phyloP scores from a whole-genome alignment of 345 rosid genomes.

The Diplotaxis tenuifolia region DNA sequence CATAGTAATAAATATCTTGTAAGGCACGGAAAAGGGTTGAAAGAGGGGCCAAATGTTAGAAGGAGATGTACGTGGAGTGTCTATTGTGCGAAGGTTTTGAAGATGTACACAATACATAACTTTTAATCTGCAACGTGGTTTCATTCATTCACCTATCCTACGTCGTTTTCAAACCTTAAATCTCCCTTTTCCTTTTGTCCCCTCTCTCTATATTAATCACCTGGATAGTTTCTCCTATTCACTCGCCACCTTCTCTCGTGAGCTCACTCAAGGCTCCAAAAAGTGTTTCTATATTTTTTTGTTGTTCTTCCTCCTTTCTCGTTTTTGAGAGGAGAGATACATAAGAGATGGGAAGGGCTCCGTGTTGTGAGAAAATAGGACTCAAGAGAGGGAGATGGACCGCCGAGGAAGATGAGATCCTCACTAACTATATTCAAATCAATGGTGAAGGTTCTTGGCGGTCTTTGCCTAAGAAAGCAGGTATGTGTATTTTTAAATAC shows the following conservation, averaged over 20 bases:
- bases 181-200: conserved; percentile 19
- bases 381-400: conserved; percentile 89
- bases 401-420: conserved; percentile 67
- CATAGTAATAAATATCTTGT: conserved; percentile 22
- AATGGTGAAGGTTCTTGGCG: conserved; percentile 91
- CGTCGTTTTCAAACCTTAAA: conserved; percentile 22
- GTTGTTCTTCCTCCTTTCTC: neutral
- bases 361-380: conserved; percentile 88
- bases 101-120: conserved; percentile 20
- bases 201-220: conserved; percentile 36
- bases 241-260: conserved; percentile 11
- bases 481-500: conserved; percentile 32
- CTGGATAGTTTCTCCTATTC: conserved; percentile 20
- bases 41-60: conserved; percentile 26
- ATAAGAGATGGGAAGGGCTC: conserved; percentile 70
- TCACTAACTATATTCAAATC: conserved; percentile 58
- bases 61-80: conserved; percentile 31
- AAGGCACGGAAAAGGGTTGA: conserved; percentile 11
- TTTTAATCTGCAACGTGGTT: conserved; percentile 37
- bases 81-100: conserved; percentile 12
- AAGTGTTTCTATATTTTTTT: conserved; percentile 18
- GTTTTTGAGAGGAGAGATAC: conserved; percentile 23
- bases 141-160: conserved; percentile 23
- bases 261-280: conserved; percentile 22
- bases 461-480: conserved; percentile 84